Evolutionary conservation across 1,284 basidiomycete species (phyloP), one percentile per base, ranked within the genome.

Genomic region (Ustilago bromivora): DNA sequence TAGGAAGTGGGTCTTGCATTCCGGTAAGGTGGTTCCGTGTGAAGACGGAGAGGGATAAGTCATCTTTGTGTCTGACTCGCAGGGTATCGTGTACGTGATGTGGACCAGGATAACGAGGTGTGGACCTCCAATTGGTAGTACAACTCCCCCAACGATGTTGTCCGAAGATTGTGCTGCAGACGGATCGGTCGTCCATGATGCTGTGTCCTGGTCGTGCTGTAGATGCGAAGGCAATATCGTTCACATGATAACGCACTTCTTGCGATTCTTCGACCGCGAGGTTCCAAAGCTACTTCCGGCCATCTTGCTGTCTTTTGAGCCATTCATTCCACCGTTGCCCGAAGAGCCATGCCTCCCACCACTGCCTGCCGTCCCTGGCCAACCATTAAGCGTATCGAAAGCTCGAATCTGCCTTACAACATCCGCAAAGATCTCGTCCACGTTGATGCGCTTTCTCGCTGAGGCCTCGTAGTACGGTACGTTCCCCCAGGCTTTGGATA

Each of bases 401-500:
- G 76, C 73, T n/a, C 82, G 59, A 35, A 82, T 81, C 61, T 84
- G 81, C 12, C 82, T 57, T 8, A 84, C 80, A 19, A 80, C 63
- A 62, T 84, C 81, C 4, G 72, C 74, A 62, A 84, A 84, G 38
- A 83, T 55, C 65, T 84, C 80, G 52, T 84, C 82, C 12, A 84
- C 81, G 41, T 84, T 84, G 53, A 83, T 68, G 1, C 76, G 43
- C 46, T 83, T 83, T 23, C 81, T 52, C 17, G 82, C 82, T 9
- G 76, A 79, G 6, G 82, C 66, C 58, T 84, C 82, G 63, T 83
- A 83, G 57, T 82, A 84, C 0, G 82, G 82, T 12, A 82, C 78
- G 55, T 83, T 83, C 11, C 82, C 82, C 81, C 81, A 84, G 4
- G 80, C 80, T 40, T 73, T 66, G 5, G 78, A 79, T 17, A 84